phyloP scores from a whole-genome alignment of 768 basidiomycete species.

The Brasilioporus rufonigricans region DNA sequence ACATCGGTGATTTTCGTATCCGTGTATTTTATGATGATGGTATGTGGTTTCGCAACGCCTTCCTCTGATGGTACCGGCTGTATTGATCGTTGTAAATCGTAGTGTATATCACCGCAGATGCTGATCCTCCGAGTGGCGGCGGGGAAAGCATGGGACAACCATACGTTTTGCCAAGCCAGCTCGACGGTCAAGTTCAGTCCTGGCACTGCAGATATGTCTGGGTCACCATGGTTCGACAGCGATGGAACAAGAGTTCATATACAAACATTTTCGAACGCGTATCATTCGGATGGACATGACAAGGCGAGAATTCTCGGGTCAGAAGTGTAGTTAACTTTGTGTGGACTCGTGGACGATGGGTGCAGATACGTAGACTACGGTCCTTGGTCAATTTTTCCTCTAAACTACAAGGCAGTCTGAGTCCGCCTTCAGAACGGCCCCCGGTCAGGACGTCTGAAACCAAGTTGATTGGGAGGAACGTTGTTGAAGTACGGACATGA shows the following conservation, averaged over 20 bases:
- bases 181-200: neutral
- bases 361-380: neutral
- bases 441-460: no score
- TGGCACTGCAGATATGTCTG: neutral
- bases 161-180: neutral
- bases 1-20: conserved; percentile 2
- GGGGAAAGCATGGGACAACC: conserved; percentile 12
- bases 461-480: no score
- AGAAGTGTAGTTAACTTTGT: neutral
- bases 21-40: conserved; percentile 21
- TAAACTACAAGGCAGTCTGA: neutral
- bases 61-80: neutral
- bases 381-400: neutral
- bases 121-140: conserved; percentile 10
- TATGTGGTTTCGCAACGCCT: neutral
- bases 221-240: neutral
- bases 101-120: conserved; percentile 21
- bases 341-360: neutral
- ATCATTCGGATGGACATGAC: neutral
- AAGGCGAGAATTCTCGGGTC: neutral
- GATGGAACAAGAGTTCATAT: neutral
- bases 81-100: neutral
- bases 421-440: neutral
- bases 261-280: neutral
- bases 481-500: no score